Evolutionary conservation across 2,329 filamentous ascomycete genomes (phyloP), one percentile per base, ranked within the genome.

Genomic region (Sporothrix curviconia): DNA sequence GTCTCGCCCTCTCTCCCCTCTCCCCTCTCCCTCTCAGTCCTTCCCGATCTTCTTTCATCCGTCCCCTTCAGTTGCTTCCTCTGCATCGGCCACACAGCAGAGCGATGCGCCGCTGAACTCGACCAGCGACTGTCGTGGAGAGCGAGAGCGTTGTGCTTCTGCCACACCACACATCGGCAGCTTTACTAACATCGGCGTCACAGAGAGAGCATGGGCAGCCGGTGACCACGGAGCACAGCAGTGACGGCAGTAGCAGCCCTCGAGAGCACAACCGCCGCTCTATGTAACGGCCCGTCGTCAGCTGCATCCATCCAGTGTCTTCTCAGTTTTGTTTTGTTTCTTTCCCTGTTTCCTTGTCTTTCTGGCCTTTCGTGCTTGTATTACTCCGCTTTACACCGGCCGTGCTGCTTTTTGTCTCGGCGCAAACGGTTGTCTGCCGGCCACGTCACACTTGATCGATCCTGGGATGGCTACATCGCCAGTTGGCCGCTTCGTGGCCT

Each of bases 401-500:
- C 5, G 19, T n/a, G n/a, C n/a, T n/a, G n/a, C n/a, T 4, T 25
- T 25, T 5, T 5, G 9, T 19, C 5, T 17, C 40, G 22, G 12
- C 40, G 4, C 40, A 17, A n/a, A 12, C 34, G 14, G 22, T 54
- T 39, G 34, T 24, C 32, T 47, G 24, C 34, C 55, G 25, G 32
- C 52, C 36, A 12, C 42, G 19, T 53, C 44, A 34, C 42, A 19
- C 19, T 34, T 17, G 30, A 44, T 55, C 43, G 19, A 42, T 25
- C 32, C n/a, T 15, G 44, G 17, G 30, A 43, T 56, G 42, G 51
- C 56, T 39, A 42, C 61, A 55, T 15, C 52, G 28, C 25, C 37
- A 53, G 55, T 25, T 37, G 46, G 37, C 46, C 55, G 30, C 28
- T n/a, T 14, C 50, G 51, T 42, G 53, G 54, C 44, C 50, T 55